These are phyloP conservation scores for Ustanciosporium gigantosporum DNA, from an alignment of 1,284 basidiomycete genomes.

Conservation along the genomic window DNA sequence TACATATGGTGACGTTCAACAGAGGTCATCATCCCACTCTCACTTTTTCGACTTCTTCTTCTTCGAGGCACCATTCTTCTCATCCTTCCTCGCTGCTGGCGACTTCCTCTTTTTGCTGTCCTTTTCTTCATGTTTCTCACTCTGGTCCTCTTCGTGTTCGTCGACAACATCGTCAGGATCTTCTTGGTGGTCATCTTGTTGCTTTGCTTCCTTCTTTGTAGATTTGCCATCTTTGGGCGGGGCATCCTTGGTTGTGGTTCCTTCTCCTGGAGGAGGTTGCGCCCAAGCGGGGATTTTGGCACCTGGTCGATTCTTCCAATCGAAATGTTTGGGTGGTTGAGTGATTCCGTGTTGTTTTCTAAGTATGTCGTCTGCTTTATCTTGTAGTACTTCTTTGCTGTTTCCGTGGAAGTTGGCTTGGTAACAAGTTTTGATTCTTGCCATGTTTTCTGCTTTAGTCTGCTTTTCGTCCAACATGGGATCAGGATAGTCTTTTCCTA, in stretches of 20 bases:
- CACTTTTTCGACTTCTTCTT: too few relatives aligned
- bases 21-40: too few relatives aligned
- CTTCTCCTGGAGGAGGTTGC: conserved; percentile 25
- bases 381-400: conserved; percentile 47
- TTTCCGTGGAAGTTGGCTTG: conserved; percentile 33
- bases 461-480: conserved; percentile 55
- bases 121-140: too few relatives aligned
- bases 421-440: conserved; percentile 43
- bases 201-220: too few relatives aligned
- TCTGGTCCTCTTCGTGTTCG: too few relatives aligned
- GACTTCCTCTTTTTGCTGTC: too few relatives aligned
- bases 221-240: conserved; percentile 2
- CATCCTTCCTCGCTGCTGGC: too few relatives aligned
- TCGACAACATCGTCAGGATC: too few relatives aligned
- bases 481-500: conserved; percentile 50
- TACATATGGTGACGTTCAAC: too few relatives aligned
- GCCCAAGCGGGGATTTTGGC: conserved; percentile 48
- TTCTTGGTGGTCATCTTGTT: too few relatives aligned
- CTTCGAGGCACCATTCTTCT: too few relatives aligned
- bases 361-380: conserved; percentile 43
- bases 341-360: conserved; percentile 44
- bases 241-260: conserved; percentile 13
- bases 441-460: conserved; percentile 42
- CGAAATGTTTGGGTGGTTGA: conserved; percentile 22
- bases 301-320: conserved; percentile 22